Evolutionary conservation across 23 red algal species (phyloP), one percentile per base, ranked within the genome.

Genomic region (Agarophyton chilense): DNA sequence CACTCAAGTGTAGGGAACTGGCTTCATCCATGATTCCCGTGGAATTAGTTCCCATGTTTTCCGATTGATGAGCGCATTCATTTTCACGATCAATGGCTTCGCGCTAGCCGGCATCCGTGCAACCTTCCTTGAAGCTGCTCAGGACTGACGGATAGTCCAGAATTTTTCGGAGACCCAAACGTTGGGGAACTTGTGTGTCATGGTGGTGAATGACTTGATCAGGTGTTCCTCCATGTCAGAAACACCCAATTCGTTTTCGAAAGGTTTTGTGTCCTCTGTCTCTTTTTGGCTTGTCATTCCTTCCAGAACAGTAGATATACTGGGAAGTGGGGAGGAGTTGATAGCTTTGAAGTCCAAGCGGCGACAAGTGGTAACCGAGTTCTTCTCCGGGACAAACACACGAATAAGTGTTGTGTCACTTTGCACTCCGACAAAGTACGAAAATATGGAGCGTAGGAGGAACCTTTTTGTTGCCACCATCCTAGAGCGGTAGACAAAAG

Each of bases 401-500:
- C n/a, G n/a, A n/a, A n/a, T n/a, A 18, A 83, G 57, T 3, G 56
- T 83, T 32, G 19, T 60, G 21, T 75, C 22, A 22, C 82, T 87
- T 0, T 63, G 47, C 79, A 84, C 67, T 14, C 56, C 21, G 10
- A 84, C 55, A 32, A 84, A 84, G n/a, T 67, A 35, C 6, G 42
- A n/a, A 4, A 57, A 38, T 22, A 73, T 24, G 0, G 66, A 47
- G 28, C 82, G 4, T 3, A 64, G 55, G 40, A 72, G 65, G 17
- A 87, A 73, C 39, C 74, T 87, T 45, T 72, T 72, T 3, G 41
- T 74, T 38, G 82, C 10, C 6, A 32, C 24, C 26, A 17, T 87
- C n/a, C 34, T 51, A 1, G 82, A 76, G 26, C 61, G 43, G 65
- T 75, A 87, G 18, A 72, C 10, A 53, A 87, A 87, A 2, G 63